Percentiles rank a stretch among this genome's conserved stretches.
Evolutionary conservation across 495 filamentous ascomycete genomes (phyloP).

Genomic region (Aspergillus homomorphus): DNA sequence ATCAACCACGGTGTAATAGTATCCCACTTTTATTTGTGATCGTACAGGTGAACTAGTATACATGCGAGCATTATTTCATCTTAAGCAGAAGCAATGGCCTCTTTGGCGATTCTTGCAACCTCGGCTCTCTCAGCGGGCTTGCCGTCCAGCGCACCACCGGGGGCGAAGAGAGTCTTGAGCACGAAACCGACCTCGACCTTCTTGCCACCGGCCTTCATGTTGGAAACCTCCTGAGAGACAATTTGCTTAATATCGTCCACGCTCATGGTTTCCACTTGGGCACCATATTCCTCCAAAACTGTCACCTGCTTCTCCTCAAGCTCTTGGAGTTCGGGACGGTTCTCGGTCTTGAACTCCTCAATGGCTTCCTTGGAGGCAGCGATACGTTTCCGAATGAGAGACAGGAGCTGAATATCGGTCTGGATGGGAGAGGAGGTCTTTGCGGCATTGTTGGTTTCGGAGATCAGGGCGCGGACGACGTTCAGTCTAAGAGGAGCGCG

Average conservation of each 20-base stretch:
- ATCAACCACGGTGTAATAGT: neutral
- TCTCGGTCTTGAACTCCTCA: conserved; percentile 48
- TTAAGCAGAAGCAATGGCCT: conserved; percentile 27
- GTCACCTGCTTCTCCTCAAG: conserved; percentile 55
- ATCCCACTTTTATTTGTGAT: conserved; percentile 4
- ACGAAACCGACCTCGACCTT: conserved; percentile 46
- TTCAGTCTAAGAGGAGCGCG: conserved; percentile 36
- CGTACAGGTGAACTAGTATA: conserved; percentile 21
- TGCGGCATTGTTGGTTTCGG: conserved; percentile 60
- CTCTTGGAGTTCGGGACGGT: conserved; percentile 53
- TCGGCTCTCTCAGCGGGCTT: conserved; percentile 51
- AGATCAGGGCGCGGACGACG: conserved; percentile 58
- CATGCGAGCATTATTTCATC: neutral
- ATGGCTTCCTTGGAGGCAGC: conserved; percentile 48
- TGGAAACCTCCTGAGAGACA: conserved; percentile 41
- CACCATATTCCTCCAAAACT: conserved; percentile 57
- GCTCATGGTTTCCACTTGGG: conserved; percentile 48
- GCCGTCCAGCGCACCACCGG: conserved; percentile 48
- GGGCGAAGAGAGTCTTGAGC: conserved; percentile 46
- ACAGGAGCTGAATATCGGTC: conserved; percentile 57
- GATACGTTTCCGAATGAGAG: conserved; percentile 54
- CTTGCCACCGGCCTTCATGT: conserved; percentile 39
- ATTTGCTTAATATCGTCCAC: conserved; percentile 48
- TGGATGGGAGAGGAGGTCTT: conserved; percentile 58
- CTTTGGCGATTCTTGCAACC: conserved; percentile 47